Evolutionary conservation across 1,284 basidiomycete genomes (phyloP), one percentile per base, ranked within the genome.

Genomic region (Pisolithus thermaeus): DNA sequence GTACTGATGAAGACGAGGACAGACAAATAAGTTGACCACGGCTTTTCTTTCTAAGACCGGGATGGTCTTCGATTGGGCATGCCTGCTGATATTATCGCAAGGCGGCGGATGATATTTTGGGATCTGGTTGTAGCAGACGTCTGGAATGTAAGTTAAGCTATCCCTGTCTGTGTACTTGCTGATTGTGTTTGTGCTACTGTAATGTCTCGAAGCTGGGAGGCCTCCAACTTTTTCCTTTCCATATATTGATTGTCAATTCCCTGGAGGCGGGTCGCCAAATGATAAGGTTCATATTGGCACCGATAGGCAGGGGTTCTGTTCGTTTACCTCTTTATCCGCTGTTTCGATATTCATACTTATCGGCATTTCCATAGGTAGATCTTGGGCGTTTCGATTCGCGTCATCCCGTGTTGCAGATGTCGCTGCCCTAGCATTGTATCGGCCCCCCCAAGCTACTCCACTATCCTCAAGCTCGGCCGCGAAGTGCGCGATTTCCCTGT

Each of bases 381-480:
- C 73, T 3, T 87, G 81, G 82, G 71, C 73, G 49, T 81, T 77
- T 61, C 77, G 78, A 5, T 89, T 88, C 59, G 77, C 82, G 1
- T 67, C 73, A 3, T 81, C 87, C 56, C 81, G 80, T 56, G 78
- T 85, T 3, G 76, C 84, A 0, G 80, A 84, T 18, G 81, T 88
- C 7, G 76, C 79, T 0, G 66, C 78, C 5, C 75, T 76, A n/a
- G 85, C 83, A 0, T 69, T 87, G 25, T 79, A 0, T 77, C 84
- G 0, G 77, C 83, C 53, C 68, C 80, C 3, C 84, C 84, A 0
- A 76, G 73, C 18, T 88, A 87, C 59, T 70, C 77, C 0, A 80
- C 78, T 2, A 83, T 88, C 60, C 80, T 85, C 76, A 85, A 86
- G 44, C 73, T 88, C 4, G 86, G 88, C 67, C 75, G 76, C 20